phyloP scores from a whole-genome alignment of 345 rosid species.

The Salix viminalis region DNA sequence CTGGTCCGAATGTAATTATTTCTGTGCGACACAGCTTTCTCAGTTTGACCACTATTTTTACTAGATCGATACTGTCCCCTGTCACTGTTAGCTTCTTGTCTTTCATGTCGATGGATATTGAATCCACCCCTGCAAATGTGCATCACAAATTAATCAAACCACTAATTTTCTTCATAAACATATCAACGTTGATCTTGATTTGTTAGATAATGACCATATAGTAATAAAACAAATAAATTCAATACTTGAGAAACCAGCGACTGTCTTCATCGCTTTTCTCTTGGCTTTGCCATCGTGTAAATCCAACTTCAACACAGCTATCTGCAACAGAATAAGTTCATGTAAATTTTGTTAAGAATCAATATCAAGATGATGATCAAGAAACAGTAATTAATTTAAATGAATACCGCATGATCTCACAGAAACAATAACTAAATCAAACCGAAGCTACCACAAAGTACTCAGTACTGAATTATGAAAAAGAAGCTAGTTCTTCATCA shows the following conservation, averaged over 20 bases:
- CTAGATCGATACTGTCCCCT: constrained; percentile 43
- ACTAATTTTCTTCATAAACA: too few relatives aligned
- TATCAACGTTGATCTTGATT: too few relatives aligned
- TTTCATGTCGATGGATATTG: constrained; percentile 49
- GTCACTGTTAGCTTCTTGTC: constrained; percentile 54
- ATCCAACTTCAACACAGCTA: constrained; percentile 23
- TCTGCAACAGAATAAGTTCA: neutral
- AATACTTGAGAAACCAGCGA: constrained; percentile 29
- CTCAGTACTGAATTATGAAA: too few relatives aligned
- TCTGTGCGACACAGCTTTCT: neutral
- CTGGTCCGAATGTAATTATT: constrained; percentile 11
- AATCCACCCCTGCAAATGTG: constrained; percentile 39
- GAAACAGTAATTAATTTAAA: too few relatives aligned
- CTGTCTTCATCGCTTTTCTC: constrained; percentile 31
- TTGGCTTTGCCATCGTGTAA: constrained; percentile 15
- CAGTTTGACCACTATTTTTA: too few relatives aligned
- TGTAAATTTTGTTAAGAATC: too few relatives aligned
- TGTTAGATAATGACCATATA: neutral
- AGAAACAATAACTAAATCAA: too few relatives aligned
- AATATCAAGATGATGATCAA: too few relatives aligned
- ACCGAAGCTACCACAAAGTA: too few relatives aligned
- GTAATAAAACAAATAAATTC: too few relatives aligned
- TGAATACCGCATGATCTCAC: neutral
- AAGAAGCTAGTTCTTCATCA: too few relatives aligned
- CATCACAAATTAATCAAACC: neutral